These are phyloP conservation scores for Xylariaceae sp. DNA, from an alignment of 2,329 filamentous ascomycete genomes.

Conservation along the genomic window DNA sequence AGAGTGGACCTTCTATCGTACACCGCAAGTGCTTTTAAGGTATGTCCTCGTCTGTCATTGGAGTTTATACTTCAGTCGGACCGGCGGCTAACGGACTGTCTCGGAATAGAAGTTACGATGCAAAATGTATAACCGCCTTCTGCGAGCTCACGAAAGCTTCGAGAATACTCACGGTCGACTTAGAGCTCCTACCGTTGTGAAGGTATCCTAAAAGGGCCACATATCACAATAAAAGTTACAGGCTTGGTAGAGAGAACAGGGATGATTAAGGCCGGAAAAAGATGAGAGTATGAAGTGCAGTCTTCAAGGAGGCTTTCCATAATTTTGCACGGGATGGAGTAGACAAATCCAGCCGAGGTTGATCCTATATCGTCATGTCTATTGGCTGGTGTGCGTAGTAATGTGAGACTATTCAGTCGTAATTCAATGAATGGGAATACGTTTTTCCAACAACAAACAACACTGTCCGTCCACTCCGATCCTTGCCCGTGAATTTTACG, in stretches of 20 bases:
- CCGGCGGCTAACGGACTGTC: constrained; percentile 3
- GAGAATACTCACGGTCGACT: constrained; percentile 41
- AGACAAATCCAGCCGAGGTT: constrained; percentile 49
- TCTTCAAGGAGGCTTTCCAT: constrained; percentile 45
- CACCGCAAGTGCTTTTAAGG: constrained; percentile 99
- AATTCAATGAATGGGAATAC: constrained; percentile 6
- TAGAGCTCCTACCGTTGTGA: constrained; percentile 42
- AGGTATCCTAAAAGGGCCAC: constrained; percentile 47
- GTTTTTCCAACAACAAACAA: neutral
- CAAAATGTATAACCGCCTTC: constrained; percentile 27
- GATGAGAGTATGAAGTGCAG: constrained; percentile 44
- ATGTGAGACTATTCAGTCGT: constrained; percentile 25
- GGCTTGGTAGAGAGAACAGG: constrained; percentile 44
- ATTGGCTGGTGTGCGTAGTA: constrained; percentile 30
- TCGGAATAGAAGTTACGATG: constrained; percentile 19
- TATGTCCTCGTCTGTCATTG: constrained; percentile 33
- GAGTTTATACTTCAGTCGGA: neutral
- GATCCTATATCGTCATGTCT: constrained; percentile 52
- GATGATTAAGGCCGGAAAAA: constrained; percentile 38
- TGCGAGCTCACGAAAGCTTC: constrained; percentile 38
- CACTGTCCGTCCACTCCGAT: neutral
- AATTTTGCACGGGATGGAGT: constrained; percentile 40
- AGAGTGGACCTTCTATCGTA: constrained; percentile 98
- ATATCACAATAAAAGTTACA: constrained; percentile 52
- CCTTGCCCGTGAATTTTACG: neutral